These are phyloP conservation scores for Gymnopus androsaceus DNA, from an alignment of 1,284 basidiomycete species.

Conservation along the genomic window DNA sequence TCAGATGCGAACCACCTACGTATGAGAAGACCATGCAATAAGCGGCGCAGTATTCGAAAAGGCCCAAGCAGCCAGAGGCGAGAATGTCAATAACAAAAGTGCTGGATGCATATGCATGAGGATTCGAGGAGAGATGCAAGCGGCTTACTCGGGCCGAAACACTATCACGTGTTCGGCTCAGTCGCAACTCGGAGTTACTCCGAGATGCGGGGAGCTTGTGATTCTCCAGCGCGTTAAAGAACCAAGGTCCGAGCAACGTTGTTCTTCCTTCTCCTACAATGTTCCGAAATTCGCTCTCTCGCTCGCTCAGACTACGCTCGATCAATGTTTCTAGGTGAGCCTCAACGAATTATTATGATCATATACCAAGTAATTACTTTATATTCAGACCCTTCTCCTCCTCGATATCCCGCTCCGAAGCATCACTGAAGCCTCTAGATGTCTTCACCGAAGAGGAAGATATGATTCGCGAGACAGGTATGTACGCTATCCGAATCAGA, in stretches of 20 bases:
- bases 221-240: too few relatives aligned
- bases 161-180: too few relatives aligned
- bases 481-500: slow-evolving; percentile 20
- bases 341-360: neutral
- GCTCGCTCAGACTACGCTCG: slow-evolving; percentile 10
- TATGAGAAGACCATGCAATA: slow-evolving; percentile 69
- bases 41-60: slow-evolving; percentile 64
- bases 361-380: neutral
- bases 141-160: too few relatives aligned
- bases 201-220: too few relatives aligned
- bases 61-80: slow-evolving; percentile 50
- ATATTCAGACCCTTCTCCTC: slow-evolving; percentile 46
- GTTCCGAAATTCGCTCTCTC: slow-evolving; percentile 25
- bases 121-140: slow-evolving; percentile 1
- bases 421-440: slow-evolving; percentile 67
- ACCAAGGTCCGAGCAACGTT: too few relatives aligned
- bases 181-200: too few relatives aligned
- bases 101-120: slow-evolving; percentile 17
- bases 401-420: slow-evolving; percentile 28
- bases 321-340: slow-evolving; percentile 8
- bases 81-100: slow-evolving; percentile 32
- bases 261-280: slow-evolving; percentile 15
- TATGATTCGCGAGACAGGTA: slow-evolving; percentile 88
- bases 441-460: slow-evolving; percentile 90
- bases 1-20: slow-evolving; percentile 36